Percentiles rank a stretch among this genome's conserved stretches.
Conservation (phyloP, 2,329 filamentous ascomycete genomes). For the Exophiala mesophila region DNA sequence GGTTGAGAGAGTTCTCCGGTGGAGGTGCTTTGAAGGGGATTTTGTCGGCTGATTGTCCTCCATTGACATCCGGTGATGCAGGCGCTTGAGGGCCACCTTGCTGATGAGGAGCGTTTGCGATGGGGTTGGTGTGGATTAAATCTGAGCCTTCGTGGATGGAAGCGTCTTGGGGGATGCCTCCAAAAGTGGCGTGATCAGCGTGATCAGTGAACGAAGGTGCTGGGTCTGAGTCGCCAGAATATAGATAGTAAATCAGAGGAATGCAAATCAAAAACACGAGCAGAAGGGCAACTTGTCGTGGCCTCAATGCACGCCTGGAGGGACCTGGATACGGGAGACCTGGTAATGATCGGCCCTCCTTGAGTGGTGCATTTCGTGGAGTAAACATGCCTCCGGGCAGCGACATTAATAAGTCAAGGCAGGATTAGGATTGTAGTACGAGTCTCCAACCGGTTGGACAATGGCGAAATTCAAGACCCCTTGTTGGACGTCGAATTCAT, state of each 20-base stretch:
- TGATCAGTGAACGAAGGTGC: slow-evolving; percentile 1
- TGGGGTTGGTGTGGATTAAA: slow-evolving; percentile 3
- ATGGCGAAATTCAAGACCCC: background rate
- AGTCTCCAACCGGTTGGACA: background rate
- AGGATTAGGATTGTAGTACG: background rate
- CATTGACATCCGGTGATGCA: background rate
- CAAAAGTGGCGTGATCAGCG: slow-evolving; percentile 3
- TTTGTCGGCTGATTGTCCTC: background rate
- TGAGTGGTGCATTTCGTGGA: slow-evolving; percentile 17
- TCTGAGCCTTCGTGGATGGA: slow-evolving; percentile 3
- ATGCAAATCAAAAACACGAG: slow-evolving; percentile 18
- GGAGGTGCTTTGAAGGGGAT: slow-evolving; percentile 6
- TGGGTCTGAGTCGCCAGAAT: slow-evolving; percentile 4
- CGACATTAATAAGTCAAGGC: slow-evolving; percentile 6
- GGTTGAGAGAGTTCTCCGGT: background rate
- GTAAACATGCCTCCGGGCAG: slow-evolving; percentile 19
- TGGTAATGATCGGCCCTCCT: slow-evolving; percentile 24
- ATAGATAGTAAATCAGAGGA: slow-evolving; percentile 18
- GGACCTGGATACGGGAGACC: slow-evolving; percentile 19
- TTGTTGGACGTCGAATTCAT: background rate
- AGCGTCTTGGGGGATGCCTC: slow-evolving; percentile 2
- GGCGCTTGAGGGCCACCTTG: background rate
- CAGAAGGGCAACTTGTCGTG: slow-evolving; percentile 14
- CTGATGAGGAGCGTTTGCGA: slow-evolving; percentile 5
- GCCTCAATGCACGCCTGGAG: slow-evolving; percentile 11